Percentiles rank a stretch among this genome's conserved stretches.
These are phyloP conservation scores for Saturnispora galanensis DNA, from an alignment of 805 yeast species.

Conservation along the genomic window DNA sequence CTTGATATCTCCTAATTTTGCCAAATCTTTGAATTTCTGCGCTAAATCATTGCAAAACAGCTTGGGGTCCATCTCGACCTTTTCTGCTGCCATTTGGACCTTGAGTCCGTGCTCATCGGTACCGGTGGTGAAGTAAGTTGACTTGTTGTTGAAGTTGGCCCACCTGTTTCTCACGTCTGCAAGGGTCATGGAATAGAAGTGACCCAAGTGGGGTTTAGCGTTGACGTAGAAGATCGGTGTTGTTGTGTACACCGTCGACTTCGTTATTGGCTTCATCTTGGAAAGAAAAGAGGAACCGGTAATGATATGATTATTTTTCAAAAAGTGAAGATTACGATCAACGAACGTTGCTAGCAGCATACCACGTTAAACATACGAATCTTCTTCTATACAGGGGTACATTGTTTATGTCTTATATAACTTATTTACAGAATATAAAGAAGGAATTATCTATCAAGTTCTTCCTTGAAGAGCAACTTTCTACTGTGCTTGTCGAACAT, in stretches of 20 bases:
- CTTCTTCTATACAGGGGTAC: too few relatives aligned
- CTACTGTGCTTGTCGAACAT: slow-evolving; percentile 77
- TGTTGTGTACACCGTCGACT: slow-evolving; percentile 41
- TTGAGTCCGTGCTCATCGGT: slow-evolving; percentile 97
- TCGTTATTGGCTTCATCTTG: slow-evolving; percentile 7
- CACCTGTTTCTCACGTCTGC: slow-evolving; percentile 75
- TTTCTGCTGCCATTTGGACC: slow-evolving; percentile 76
- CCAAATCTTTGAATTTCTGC: slow-evolving; percentile 52
- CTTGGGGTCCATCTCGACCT: slow-evolving; percentile 43
- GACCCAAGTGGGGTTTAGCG: slow-evolving; percentile 93
- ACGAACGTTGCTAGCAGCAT: too few relatives aligned
- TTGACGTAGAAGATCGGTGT: slow-evolving; percentile 96
- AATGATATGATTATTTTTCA: background rate
- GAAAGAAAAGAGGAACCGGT: background rate
- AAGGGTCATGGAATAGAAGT: slow-evolving; percentile 75
- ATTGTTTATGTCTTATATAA: background rate
- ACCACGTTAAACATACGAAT: too few relatives aligned
- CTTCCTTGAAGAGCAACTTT: slow-evolving; percentile 63
- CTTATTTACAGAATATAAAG: too few relatives aligned
- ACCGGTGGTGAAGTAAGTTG: slow-evolving; percentile 66
- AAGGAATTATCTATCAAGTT: slow-evolving; percentile 31
- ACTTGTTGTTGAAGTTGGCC: slow-evolving; percentile 38
- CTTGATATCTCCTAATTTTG: slow-evolving; percentile 43
- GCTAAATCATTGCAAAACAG: slow-evolving; percentile 65
- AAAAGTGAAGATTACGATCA: background rate